Base-by-base conservation (phyloP, 2,329 filamentous ascomycete genomes). In the Fusarium neocosmosporiellum region DNA sequence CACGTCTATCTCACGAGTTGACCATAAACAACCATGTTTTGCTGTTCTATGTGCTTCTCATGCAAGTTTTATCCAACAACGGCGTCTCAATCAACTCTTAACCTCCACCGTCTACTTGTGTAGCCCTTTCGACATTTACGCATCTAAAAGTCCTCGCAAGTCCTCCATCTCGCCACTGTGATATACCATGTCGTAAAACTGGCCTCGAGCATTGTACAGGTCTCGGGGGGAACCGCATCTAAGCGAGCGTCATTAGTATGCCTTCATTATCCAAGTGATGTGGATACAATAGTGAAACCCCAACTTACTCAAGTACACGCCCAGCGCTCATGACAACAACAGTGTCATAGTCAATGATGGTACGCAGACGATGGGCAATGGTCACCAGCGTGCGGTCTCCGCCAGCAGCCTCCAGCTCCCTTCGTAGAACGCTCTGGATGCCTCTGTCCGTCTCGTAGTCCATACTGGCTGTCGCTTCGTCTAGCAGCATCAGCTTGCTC, bases 381-480 rank as follows among this genome's bases (percentile, higher is more conserved):
- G 88, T 89, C 22, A 90, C 85, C 5, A 90, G 81, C 11, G 88
- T 90, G 27, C 87, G 82, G 29, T 84, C 84, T 13, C 83, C 79
- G 7, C 82, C 83, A 1, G 80, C 79, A 48, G 81, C 81, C 60
- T 83, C 82, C 31, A 90, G 83, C 70, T 88, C 87, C 10, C 81
- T 78, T 18, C 87, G 82, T 34, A 90, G 77, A 2, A 88, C 84
- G n/a, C 80, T 80, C 78, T 90, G 88, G 63, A 90, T 88, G 3
- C 85, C 86, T 36, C 83, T 81, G 67, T 90, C 88, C 29, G 88
- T 89, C 77, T 88, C 86, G 66, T 88, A 87, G 73, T 90, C 88
- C 83, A 90, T 88, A 72, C 86, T 89, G 27, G 88, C 88, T 3
- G 88, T 90, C 11, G 88, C 88, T 78, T 90, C 88, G 74, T 90